A percentile compares a stretch with the other conserved stretches of the same genome.
Conservation (phyloP, 2,329 filamentous ascomycete species). For the Fusarium redolens region DNA sequence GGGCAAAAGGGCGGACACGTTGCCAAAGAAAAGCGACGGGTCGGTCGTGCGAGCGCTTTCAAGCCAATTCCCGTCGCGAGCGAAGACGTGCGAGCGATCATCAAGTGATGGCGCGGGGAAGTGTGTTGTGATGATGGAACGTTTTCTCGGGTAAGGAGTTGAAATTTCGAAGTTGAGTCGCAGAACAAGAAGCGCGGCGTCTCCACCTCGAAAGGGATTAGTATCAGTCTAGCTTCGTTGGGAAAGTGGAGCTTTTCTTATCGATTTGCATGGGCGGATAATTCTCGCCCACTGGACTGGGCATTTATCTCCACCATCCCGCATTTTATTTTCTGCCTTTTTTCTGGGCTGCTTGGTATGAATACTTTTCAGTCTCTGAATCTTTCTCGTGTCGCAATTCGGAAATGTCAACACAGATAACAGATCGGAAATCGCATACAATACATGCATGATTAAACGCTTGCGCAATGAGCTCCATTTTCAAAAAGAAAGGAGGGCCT, state of each 20-base stretch:
- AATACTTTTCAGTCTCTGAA: constrained; percentile 35
- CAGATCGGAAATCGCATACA: constrained; percentile 12
- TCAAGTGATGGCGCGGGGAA: constrained; percentile 49
- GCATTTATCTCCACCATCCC: constrained; percentile 39
- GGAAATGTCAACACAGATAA: constrained; percentile 35
- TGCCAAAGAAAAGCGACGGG: constrained; percentile 45
- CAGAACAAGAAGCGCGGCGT: constrained; percentile 50
- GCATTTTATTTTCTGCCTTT: constrained; percentile 48
- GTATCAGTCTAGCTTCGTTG: constrained; percentile 49
- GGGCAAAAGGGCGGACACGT: constrained; percentile 56
- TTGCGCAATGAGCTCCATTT: constrained; percentile 71
- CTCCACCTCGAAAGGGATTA: constrained; percentile 43
- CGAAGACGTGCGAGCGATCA: constrained; percentile 50
- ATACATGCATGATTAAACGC: constrained; percentile 22
- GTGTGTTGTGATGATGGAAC: constrained; percentile 50
- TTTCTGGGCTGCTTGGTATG: constrained; percentile 34
- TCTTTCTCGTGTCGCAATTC: constrained; percentile 6
- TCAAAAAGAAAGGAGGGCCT: constrained; percentile 72
- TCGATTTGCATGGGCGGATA: constrained; percentile 51
- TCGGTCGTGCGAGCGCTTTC: constrained; percentile 45
- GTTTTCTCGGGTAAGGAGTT: constrained; percentile 53
- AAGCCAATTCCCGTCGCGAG: constrained; percentile 52
- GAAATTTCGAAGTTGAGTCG: constrained; percentile 59
- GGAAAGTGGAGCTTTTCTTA: constrained; percentile 42
- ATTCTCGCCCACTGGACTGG: constrained; percentile 43